Evolutionary conservation across 371 early-diverging fungal species (phyloP), one percentile per base, ranked within the genome.

Genomic region (Blakeslea trispora): DNA sequence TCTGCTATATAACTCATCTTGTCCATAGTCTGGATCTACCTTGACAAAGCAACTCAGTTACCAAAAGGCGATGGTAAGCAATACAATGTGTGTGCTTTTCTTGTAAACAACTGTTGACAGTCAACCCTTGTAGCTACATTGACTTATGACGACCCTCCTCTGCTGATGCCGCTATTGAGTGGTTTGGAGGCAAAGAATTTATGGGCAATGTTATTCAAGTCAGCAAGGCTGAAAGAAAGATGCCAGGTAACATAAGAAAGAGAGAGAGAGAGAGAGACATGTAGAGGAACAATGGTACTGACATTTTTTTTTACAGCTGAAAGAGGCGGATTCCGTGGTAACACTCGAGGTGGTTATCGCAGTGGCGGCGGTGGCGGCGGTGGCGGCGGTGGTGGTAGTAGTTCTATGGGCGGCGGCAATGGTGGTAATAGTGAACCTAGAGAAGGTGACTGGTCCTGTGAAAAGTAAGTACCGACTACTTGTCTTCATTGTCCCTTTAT

Each of bases 51-150:
- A 1, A 78, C 86, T 0, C 78, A 81, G 14, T 48, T 66, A 37
- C 85, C 87, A 9, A 89, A 89, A 63, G 90, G 90, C 22, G 90
- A 89, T 79, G 90, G 81, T 79, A 77, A 56, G n/a, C n/a, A n/a
- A n/a, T n/a, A n/a, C n/a, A n/a, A n/a, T n/a, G n/a, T n/a, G n/a
- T n/a, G n/a, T n/a, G n/a, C n/a, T n/a, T n/a, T n/a, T n/a, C n/a
- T n/a, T n/a, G n/a, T n/a, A 47, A 47, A 11, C 28, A 45, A 9
- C 23, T 18, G 14, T 23, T 19, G 37, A 14, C 10, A 6, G 32
- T 32, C 32, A 37, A 37, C 4, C 5, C 19, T 42, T 49, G n/a
- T 59, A 82, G 81, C 88, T 13, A 89, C 88, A 7, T 69, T 89
- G 18, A 87, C 88, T 4, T 89, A 87, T 66, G 87, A 86, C 35